A percentile compares a stretch with the other conserved stretches of the same genome.
Evolutionary conservation across 345 rosid genomes (phyloP).

Genomic region (Acer saccharum): DNA sequence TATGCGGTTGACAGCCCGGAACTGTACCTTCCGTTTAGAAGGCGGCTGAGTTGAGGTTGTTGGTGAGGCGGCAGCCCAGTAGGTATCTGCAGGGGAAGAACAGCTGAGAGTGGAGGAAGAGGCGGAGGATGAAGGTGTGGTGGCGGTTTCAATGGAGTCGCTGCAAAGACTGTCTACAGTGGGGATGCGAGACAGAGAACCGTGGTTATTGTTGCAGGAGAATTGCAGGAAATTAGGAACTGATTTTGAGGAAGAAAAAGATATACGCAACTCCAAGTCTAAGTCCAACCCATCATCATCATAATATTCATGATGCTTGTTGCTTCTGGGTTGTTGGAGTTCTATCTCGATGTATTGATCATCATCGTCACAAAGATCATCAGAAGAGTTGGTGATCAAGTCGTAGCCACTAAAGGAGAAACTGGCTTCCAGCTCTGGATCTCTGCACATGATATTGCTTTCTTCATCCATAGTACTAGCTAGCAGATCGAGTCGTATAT

Average conservation of each 20-base stretch:
- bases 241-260: slow-evolving; percentile 30
- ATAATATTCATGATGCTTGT: not conserved
- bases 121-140: not conserved
- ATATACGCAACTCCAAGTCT: slow-evolving; percentile 27
- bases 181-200: not conserved
- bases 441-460: slow-evolving; percentile 1
- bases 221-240: slow-evolving; percentile 9
- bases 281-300: slow-evolving; percentile 12
- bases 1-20: slow-evolving; percentile 25
- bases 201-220: not conserved
- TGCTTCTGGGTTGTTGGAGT: slow-evolving; percentile 18
- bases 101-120: not conserved
- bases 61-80: not conserved
- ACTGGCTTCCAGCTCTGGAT: slow-evolving; percentile 28
- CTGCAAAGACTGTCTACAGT: not conserved
- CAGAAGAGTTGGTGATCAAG: slow-evolving; percentile 14
- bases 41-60: not conserved
- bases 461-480: not conserved
- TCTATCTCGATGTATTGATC: slow-evolving; percentile 46
- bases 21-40: slow-evolving; percentile 22
- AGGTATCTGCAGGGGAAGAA: not conserved
- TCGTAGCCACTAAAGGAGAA: slow-evolving; percentile 31
- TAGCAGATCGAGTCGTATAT: too few relatives aligned
- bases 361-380: slow-evolving; percentile 10
- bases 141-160: not conserved